Evolutionary conservation across 495 filamentous ascomycete genomes (phyloP).

Genomic region (Penicillium ochrochloron): DNA sequence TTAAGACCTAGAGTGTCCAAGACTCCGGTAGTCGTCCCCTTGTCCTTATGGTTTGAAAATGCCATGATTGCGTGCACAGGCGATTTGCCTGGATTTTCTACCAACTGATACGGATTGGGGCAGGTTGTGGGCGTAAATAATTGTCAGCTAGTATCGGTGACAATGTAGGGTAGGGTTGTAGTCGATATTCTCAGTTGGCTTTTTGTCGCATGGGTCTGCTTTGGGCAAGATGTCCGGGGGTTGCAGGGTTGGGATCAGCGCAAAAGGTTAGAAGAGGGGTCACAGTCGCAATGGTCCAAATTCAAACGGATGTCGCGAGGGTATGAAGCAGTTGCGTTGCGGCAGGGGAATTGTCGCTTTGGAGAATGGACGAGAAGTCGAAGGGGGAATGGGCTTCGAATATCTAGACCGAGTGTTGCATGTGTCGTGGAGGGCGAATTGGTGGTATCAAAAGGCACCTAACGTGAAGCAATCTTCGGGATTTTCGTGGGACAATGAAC

Average conservation of each 20-base stretch:
- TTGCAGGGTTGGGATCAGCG: background rate
- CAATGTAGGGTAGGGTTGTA: background rate
- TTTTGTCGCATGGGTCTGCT: constrained; percentile 6
- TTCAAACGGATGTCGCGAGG: background rate
- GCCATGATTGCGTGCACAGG: constrained; percentile 16
- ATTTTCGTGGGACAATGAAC: background rate
- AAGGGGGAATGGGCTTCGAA: background rate
- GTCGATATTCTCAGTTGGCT: background rate
- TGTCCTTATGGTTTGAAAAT: constrained; percentile 19
- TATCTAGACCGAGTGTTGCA: background rate
- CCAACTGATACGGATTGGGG: constrained; percentile 2
- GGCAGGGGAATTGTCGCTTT: constrained; percentile 7
- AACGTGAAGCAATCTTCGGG: background rate
- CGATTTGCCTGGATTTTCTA: background rate
- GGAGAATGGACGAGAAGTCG: background rate
- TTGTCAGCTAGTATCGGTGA: background rate
- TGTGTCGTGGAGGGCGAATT: background rate
- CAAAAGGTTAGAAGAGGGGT: background rate
- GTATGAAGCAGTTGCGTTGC: background rate
- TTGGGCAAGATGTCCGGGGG: background rate
- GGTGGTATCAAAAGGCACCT: background rate
- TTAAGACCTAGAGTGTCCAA: constrained; percentile 23
- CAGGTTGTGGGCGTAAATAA: background rate
- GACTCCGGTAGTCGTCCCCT: constrained; percentile 21
- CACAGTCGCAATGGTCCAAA: background rate